Base-by-base conservation (phyloP, 2,329 filamentous ascomycete genomes). In the Didymella pinodella region DNA sequence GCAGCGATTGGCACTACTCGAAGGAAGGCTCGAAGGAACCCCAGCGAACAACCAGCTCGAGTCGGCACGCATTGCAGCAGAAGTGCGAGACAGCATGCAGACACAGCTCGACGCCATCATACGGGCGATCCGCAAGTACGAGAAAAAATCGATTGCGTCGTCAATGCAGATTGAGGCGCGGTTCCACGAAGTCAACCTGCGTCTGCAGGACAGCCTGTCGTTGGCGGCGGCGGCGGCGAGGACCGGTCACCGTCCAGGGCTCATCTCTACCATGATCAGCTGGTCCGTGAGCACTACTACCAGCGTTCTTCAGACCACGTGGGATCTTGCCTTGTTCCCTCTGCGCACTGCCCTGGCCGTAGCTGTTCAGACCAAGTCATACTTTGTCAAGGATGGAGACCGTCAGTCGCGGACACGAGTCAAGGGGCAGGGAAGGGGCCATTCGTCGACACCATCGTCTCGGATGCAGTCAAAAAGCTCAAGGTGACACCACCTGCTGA, bases 71-170 rank as follows among this genome's bases (percentile, higher is more conserved):
- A 72, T 81, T 11, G 75, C 75, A 18, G 68, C 74, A 5, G 88
- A 91, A 58, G 83, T 91, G 12, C 85, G 87, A 41, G 86, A 86
- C 59, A 80, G 82, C 28, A 82, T 94, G 11, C 90, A 93, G 65
- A 89, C 92, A 0, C 92, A 97, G 59, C 83, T 98, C 6, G 93
- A 97, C 68, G 91, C 92, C 0, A 81, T 98, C 31, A 95, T 93
- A 68, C 88, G 94, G 47, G 93, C 94, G 4, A 90, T 98, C 44
- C 86, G 94, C 20, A 88, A 92, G 34, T 97, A 97, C 69, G 94
- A 98, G 79, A 97, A 96, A 79, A 91, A 93, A 68, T 88, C 90
- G 4, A 89, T 89, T 0, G 82, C 93, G 7, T 85, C 93, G 28
- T 85, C 90, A 10, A 84, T 90, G 54, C 89, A 94, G 70, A 91